Percentiles rank a stretch among this genome's conserved stretches.
Evolutionary conservation across 78 protist genomes (phyloP).

Genomic region (Cavenderia fasciculata): DNA sequence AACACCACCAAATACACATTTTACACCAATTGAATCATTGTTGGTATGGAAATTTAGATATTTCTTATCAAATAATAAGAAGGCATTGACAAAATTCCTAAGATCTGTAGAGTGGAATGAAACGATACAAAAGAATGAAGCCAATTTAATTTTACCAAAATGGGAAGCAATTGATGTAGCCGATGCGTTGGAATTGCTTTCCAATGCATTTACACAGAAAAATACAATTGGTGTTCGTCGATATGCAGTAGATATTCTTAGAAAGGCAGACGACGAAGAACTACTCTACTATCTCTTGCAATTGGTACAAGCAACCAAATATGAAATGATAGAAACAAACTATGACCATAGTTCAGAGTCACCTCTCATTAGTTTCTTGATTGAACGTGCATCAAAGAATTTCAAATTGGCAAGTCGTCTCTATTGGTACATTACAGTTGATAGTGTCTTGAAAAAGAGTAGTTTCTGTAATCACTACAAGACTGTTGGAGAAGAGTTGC

Average conservation of each 20-base stretch:
- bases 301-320: conserved; percentile 96
- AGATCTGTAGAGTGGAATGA: conserved; percentile 94
- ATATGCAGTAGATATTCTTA: conserved; percentile 88
- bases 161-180: conserved; percentile 62
- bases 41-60: conserved; percentile 88
- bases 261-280: conserved; percentile 79
- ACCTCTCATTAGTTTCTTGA: conserved; percentile 75
- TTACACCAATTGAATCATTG: conserved; percentile 17
- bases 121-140: conserved; percentile 79
- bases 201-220: conserved; percentile 39
- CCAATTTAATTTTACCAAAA: conserved; percentile 57
- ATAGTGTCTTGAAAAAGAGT: conserved; percentile 16
- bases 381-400: conserved; percentile 40
- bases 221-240: conserved; percentile 82
- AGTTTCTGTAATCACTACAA: conserved; percentile 14
- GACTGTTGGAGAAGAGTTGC: conserved; percentile 32
- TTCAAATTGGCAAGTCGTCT: conserved; percentile 54
- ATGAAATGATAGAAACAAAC: conserved; percentile 24
- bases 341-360: neutral
- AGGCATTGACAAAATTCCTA: conserved; percentile 92
- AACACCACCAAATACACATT: conserved; percentile 60
- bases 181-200: conserved; percentile 93
- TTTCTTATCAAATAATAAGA: conserved; percentile 84
- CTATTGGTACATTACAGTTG: conserved; percentile 79
- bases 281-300: conserved; percentile 92